A percentile compares a stretch with the other conserved stretches of the same genome.
These are phyloP conservation scores for Termitomyces titanicus DNA, from an alignment of 768 basidiomycete species.

Conservation along the genomic window DNA sequence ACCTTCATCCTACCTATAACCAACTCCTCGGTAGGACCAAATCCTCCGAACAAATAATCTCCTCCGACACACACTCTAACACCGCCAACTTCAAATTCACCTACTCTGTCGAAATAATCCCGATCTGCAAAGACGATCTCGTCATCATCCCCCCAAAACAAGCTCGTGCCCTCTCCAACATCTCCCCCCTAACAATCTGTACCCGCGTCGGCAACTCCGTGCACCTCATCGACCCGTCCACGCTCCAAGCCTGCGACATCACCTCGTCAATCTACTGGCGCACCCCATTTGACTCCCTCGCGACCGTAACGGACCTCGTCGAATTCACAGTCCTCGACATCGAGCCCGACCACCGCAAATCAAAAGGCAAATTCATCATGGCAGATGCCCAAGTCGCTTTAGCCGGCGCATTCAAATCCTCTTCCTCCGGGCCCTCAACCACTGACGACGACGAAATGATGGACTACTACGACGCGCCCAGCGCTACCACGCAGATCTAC, in stretches of 20 bases:
- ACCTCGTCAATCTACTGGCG: conserved; percentile 85
- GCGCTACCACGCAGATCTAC: conserved; percentile 65
- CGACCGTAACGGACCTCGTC: conserved; percentile 78
- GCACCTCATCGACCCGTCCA: conserved; percentile 86
- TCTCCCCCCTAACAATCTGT: conserved; percentile 84
- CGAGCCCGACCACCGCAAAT: conserved; percentile 64
- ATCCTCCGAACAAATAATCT: conserved; percentile 90
- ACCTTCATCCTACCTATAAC: neutral
- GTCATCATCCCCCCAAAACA: conserved; percentile 84
- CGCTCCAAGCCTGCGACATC: conserved; percentile 81
- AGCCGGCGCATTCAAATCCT: conserved; percentile 71
- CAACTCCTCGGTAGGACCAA: conserved; percentile 58
- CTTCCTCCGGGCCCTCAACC: conserved; percentile 31
- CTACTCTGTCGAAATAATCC: conserved; percentile 95
- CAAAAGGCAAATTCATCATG: conserved; percentile 78
- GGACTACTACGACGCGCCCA: conserved; percentile 54
- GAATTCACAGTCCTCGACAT: conserved; percentile 96
- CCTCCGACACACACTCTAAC: conserved; percentile 85
- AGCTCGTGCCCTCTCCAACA: conserved; percentile 82
- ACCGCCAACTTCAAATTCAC: conserved; percentile 98
- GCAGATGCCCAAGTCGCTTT: conserved; percentile 83
- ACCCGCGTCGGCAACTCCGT: conserved; percentile 89
- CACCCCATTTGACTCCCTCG: conserved; percentile 81
- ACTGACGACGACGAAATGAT: conserved; percentile 42
- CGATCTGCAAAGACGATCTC: conserved; percentile 97